Evolutionary conservation across 2,329 filamentous ascomycete species (phyloP), one percentile per base, ranked within the genome.

Genomic region (Colletotrichum somersetense): DNA sequence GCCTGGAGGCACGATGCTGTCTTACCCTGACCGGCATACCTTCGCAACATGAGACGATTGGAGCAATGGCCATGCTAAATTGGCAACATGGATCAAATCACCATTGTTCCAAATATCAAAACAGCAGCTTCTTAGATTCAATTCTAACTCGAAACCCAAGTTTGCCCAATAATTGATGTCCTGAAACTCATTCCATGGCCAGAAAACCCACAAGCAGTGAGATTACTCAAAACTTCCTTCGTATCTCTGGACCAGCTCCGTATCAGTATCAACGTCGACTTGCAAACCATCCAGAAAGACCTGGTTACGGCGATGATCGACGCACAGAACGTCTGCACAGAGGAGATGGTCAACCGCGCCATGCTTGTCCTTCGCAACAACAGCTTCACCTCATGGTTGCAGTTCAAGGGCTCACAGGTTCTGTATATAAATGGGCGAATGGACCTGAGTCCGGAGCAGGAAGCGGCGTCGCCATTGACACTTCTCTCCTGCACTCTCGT

Each of bases 351-450:
- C 5, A 33, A 6, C 4, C 59, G 38, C 11, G 66, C 59, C 18
- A 35, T 68, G 33, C 33, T 44, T 7, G 14, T 63, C 0, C 20
- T 58, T 2, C 33, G 26, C 2, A 18, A 38, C 12, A 11, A 52
- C 18, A 58, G n/a, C 33, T 69, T 69, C 26, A 10, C 18, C 26
- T 42, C n/a, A 16, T 69, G 66, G 66, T 26, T 69, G 1, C 66
- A 64, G 5, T 64, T 52, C 7, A 58, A 26, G 2, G 23, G 11
- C 0, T 64, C 66, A 2, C 42, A 64, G n/a, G 40, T 64, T 2
- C 35, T 64, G 1, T 52, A 57, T 14, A 44, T 69, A 33, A 42
- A 69, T 3, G 66, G 66, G 2, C 14, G 66, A 14, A 63, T 69
- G 59, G 52, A 58, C n/a, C 35, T 69, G 3, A 69, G 7, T 2